These are phyloP conservation scores for Paecilomyces variotii DNA, from an alignment of 2,329 filamentous ascomycete genomes.

Conservation along the genomic window DNA sequence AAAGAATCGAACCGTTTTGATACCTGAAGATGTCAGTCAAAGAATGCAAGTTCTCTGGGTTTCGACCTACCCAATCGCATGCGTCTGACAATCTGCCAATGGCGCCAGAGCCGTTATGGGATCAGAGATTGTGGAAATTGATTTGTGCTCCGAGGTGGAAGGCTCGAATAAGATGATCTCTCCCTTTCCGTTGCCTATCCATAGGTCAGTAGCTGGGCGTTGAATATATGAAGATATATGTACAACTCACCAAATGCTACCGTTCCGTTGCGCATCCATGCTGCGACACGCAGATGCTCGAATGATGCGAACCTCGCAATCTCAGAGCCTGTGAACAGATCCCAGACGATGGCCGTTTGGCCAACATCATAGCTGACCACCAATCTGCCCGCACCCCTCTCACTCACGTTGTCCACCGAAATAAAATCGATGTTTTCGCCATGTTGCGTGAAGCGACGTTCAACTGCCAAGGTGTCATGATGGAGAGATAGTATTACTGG, in stretches of 20 bases:
- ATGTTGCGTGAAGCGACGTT: constrained; percentile 77
- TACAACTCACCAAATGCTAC: constrained; percentile 76
- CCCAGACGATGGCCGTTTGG: constrained; percentile 93
- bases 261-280: constrained; percentile 97
- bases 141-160: constrained; percentile 84
- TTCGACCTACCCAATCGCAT: constrained; percentile 75
- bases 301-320: constrained; percentile 89
- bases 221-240: background rate
- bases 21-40: constrained; percentile 51
- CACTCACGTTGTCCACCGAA: constrained; percentile 84
- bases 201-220: constrained; percentile 1
- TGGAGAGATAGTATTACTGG: constrained; percentile 77
- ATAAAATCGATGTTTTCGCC: constrained; percentile 75
- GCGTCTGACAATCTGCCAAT: constrained; percentile 81
- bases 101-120: constrained; percentile 91
- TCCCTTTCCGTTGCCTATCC: constrained; percentile 77
- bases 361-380: constrained; percentile 90
- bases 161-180: constrained; percentile 94
- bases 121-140: constrained; percentile 85
- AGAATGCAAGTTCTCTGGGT: background rate
- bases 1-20: constrained; percentile 85
- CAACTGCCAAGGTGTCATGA: constrained; percentile 85
- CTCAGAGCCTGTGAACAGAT: constrained; percentile 84
- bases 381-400: constrained; percentile 71
- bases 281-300: constrained; percentile 72